These are phyloP conservation scores for Medicago ruthenica DNA, from an alignment of 306 rosid species.

Conservation along the genomic window DNA sequence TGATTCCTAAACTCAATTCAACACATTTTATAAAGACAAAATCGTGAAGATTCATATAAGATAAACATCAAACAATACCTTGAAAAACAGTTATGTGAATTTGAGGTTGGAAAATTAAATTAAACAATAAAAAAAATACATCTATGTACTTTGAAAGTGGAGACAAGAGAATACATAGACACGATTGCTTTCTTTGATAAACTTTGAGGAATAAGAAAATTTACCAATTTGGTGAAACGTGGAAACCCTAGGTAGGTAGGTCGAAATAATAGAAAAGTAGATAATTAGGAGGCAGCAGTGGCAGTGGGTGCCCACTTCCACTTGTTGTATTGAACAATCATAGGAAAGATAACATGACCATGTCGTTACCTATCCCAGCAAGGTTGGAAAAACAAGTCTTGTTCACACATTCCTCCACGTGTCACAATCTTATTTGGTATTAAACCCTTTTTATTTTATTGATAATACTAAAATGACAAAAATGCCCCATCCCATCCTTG, in stretches of 20 bases:
- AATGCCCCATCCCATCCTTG: constrained; percentile 37
- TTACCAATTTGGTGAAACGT: too few species aligned
- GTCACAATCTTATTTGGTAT: constrained; percentile 45
- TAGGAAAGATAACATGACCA: constrained; percentile 68
- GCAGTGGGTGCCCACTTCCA: constrained; percentile 54
- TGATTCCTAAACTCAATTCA: too few species aligned
- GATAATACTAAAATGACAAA: constrained; percentile 26
- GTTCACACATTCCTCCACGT: constrained; percentile 63
- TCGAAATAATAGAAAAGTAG: neutral
- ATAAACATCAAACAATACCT: too few species aligned
- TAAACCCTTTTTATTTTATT: neutral
- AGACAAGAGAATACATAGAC: too few species aligned
- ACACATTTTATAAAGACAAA: too few species aligned
- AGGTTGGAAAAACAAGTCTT: constrained; percentile 51
- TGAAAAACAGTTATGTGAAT: too few species aligned
- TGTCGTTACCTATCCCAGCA: constrained; percentile 71
- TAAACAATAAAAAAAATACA: too few species aligned
- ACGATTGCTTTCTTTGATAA: too few species aligned
- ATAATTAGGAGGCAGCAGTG: constrained; percentile 31
- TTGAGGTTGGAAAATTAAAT: too few species aligned
- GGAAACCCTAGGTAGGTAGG: neutral
- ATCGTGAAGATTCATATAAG: too few species aligned
- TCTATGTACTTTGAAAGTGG: too few species aligned
- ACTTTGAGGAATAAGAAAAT: too few species aligned
- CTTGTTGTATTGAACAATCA: constrained; percentile 50